Base-by-base conservation (phyloP, 306 rosid species). In the Pyrus betulifolia region DNA sequence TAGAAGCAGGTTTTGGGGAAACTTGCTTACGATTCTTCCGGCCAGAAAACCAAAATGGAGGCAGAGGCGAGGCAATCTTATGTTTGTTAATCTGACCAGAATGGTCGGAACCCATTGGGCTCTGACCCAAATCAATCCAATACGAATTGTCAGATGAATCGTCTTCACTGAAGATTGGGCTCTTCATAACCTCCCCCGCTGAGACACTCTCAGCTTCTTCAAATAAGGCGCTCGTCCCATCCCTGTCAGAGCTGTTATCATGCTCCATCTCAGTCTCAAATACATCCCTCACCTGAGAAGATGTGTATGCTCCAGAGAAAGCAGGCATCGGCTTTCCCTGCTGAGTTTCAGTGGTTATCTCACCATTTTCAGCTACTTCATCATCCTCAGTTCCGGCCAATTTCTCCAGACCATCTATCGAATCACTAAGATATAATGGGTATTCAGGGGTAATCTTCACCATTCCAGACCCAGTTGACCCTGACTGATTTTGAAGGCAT, bases 101-200 rank as follows among this genome's bases (percentile, higher is more conserved):
- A 80, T 60, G 38, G 44, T 94, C 97, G 9, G 97, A 94, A 67
- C 96, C 98, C 81, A 90, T n/a, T 57, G 97, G 98, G 80, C 98
- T 95, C 75, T 90, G 98, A 71, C 98, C 97, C 91, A 95, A 85
- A 86, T 90, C 98, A 76, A 95, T 95, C 96, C 96, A 95, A 80
- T 69, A 85, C 0, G 98, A 95, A 76, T 90, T 92, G 78, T 92
- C 97, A 0, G 97, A 92, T 8, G 98, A 95, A 78, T 89, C 97
- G 1, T 95, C 98, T 76, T 94, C 98, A 65, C 97, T 95, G 89
- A 92, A 95, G 19, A 92, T 91, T 14, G 98, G 98, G 86, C 97
- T 95, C 84, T 87, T 95, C 93, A 95, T 92, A 75, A 95, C 84
- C 74, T 92, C 98, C 72, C 97, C 98, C 61, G 88, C 87, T 40